A percentile compares a stretch with the other conserved stretches of the same genome.
Evolutionary conservation across 495 filamentous ascomycete species (phyloP).

Genomic region (Glarea lozoyensis): DNA sequence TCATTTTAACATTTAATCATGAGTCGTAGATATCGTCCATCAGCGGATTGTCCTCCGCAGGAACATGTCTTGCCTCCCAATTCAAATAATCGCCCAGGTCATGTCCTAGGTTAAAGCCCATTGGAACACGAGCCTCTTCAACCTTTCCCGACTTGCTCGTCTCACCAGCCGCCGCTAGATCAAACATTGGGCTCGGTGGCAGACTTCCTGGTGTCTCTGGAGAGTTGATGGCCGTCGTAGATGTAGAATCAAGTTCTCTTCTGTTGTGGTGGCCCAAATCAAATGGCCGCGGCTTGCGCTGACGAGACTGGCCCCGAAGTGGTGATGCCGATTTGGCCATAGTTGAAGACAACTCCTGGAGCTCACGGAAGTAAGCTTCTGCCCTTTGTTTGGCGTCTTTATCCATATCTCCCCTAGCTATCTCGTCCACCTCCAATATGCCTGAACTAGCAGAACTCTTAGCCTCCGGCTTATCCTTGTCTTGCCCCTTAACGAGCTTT

Average conservation of each 20-base stretch:
- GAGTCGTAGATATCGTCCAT: too few species aligned
- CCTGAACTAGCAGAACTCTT: background rate
- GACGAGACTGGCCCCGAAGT: too few species aligned
- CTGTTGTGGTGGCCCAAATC: too few species aligned
- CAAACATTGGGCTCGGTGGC: constrained; percentile 42
- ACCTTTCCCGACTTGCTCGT: background rate
- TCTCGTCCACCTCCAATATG: constrained; percentile 4
- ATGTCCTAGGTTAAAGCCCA: constrained; percentile 46
- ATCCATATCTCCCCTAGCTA: constrained; percentile 9
- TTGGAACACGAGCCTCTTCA: constrained; percentile 32
- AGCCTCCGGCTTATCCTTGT: background rate
- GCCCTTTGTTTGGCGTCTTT: background rate
- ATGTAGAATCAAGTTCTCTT: background rate
- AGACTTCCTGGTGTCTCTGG: constrained; percentile 22
- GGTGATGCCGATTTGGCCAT: background rate
- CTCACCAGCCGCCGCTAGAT: constrained; percentile 20
- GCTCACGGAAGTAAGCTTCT: too few species aligned
- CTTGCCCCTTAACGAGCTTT: constrained; percentile 18
- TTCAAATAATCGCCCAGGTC: constrained; percentile 42
- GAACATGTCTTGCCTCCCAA: constrained; percentile 34
- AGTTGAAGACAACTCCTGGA: too few species aligned
- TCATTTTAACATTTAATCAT: too few species aligned
- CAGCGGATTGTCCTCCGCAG: too few species aligned
- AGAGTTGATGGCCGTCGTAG: background rate
- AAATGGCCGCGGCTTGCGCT: too few species aligned